Conservation (phyloP, 179 eudicot species). For the Pouteria campechiana region DNA sequence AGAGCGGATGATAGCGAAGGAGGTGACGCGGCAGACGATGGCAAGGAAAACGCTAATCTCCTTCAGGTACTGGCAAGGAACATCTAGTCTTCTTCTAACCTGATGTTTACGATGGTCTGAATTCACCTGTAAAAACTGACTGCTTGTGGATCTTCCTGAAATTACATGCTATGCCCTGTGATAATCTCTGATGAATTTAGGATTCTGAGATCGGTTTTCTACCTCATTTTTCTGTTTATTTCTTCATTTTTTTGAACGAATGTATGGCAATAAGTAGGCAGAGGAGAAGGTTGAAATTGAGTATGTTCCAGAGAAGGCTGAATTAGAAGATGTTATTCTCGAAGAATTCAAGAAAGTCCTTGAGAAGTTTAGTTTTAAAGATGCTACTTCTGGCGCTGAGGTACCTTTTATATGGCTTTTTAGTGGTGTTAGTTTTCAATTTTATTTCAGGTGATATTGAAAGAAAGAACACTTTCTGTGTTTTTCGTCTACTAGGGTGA, state of each 20-base stretch:
- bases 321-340: constrained; percentile 45
- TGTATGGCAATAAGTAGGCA: constrained; percentile 32
- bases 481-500: constrained; percentile 45
- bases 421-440: neutral
- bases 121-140: no score
- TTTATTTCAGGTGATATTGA: neutral
- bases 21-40: constrained; percentile 15
- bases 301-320: constrained; percentile 68
- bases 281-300: constrained; percentile 55
- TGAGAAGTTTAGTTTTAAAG: constrained; percentile 64
- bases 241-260: neutral
- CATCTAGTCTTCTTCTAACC: neutral
- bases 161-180: no score
- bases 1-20: constrained; percentile 13
- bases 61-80: constrained; percentile 25
- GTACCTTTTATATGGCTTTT: constrained; percentile 10
- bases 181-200: no score
- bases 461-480: neutral
- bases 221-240: no score
- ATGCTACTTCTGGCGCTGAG: constrained; percentile 47
- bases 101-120: no score
- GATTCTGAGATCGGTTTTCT: no score
- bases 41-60: constrained; percentile 33
- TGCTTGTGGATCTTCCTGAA: no score
- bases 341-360: constrained; percentile 64